phyloP scores from a whole-genome alignment of 2,329 filamentous ascomycete species.

The Calonectria henricotiae region DNA sequence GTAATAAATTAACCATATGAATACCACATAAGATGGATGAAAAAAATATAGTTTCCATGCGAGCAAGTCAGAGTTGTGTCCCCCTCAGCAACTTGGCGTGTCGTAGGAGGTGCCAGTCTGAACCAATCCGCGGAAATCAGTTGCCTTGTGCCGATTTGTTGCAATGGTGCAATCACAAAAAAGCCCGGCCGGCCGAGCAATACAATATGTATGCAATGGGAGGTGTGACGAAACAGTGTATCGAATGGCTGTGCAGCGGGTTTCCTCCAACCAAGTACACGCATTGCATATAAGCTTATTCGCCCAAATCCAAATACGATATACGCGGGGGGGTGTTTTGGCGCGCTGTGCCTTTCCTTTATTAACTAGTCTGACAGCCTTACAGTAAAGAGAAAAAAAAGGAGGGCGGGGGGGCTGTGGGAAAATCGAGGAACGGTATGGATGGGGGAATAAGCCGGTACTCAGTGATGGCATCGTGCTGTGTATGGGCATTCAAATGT shows the following conservation, averaged over 20 bases:
- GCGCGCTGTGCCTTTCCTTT: background rate
- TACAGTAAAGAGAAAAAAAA: too few species aligned
- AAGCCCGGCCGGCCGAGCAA: background rate
- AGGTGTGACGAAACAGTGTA: background rate
- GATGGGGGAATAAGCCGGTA: background rate
- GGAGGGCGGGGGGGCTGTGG: too few species aligned
- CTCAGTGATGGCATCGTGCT: too few species aligned
- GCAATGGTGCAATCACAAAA: too few species aligned
- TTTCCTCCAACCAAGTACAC: background rate
- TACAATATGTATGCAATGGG: background rate
- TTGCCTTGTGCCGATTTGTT: too few species aligned
- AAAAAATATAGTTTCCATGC: too few species aligned
- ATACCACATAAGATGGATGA: background rate
- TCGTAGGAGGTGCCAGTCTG: too few species aligned
- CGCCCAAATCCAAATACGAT: background rate
- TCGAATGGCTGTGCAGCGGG: background rate
- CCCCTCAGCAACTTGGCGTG: too few species aligned
- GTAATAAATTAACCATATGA: background rate
- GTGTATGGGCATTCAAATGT: background rate
- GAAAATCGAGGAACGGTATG: background rate
- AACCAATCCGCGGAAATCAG: too few species aligned
- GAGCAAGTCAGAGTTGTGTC: too few species aligned
- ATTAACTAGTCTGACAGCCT: background rate
- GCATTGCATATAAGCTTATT: constrained; percentile 7
- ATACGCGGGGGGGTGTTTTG: background rate